A percentile compares a stretch with the other conserved stretches of the same genome.
phyloP scores from a whole-genome alignment of 257 asterid genomes.

The Solanum piurae region DNA sequence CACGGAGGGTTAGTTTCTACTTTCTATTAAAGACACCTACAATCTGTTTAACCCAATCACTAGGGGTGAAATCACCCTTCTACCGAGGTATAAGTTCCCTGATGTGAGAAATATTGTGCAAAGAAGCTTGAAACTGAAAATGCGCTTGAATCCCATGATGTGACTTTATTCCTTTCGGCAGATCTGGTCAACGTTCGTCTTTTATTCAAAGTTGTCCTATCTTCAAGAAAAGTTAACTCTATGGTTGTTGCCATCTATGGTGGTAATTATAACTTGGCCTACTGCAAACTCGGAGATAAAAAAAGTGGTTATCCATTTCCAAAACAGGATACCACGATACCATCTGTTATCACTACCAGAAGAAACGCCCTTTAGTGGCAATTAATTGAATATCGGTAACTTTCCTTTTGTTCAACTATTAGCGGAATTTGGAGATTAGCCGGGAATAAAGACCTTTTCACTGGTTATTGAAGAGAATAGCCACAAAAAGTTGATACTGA shows the following conservation, averaged over 20 bases:
- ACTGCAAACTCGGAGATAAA: background rate
- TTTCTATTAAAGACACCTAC: background rate
- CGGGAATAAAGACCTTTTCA: background rate
- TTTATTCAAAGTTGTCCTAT: background rate
- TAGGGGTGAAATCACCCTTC: background rate
- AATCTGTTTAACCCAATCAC: background rate
- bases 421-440: background rate
- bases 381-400: background rate
- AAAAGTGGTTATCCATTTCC: background rate
- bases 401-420: background rate
- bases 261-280: background rate
- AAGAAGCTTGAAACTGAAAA: background rate
- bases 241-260: background rate
- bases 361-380: background rate
- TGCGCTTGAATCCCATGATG: background rate
- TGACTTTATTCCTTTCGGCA: background rate
- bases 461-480: background rate
- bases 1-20: background rate
- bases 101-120: background rate
- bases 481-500: background rate
- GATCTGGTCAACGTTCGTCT: background rate
- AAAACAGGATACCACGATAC: background rate
- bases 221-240: background rate
- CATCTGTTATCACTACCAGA: background rate
- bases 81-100: background rate